phyloP scores from a whole-genome alignment of 345 rosid genomes.

The Rhodamnia argentea region DNA sequence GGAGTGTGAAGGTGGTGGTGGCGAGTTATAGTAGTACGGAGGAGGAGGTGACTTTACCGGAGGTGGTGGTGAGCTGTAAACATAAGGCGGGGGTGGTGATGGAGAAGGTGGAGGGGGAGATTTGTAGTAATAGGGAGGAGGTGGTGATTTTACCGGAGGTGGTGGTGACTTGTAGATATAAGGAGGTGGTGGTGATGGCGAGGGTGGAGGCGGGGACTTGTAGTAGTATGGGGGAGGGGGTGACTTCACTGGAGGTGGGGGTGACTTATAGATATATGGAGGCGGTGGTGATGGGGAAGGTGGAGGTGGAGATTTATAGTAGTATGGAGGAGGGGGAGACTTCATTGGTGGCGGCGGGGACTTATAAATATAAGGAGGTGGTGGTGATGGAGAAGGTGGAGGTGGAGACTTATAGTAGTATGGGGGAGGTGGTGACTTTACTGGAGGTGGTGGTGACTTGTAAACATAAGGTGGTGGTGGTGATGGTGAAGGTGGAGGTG shows the following conservation, averaged over 20 bases:
- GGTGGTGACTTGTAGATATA: background rate
- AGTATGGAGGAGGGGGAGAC: too few relatives aligned
- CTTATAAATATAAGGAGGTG: too few relatives aligned
- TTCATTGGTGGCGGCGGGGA: too few relatives aligned
- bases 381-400: too few relatives aligned
- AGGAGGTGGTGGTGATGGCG: background rate
- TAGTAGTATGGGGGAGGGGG: background rate
- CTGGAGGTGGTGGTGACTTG: too few relatives aligned
- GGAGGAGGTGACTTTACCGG: background rate
- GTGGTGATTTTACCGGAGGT: rapidly evolving
- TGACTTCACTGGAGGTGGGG: background rate
- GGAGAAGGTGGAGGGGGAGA: background rate
- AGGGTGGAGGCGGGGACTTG: background rate
- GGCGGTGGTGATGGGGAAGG: too few relatives aligned
- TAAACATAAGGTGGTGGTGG: too few relatives aligned
- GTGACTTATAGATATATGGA: too few relatives aligned
- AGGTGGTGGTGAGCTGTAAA: background rate
- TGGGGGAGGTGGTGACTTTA: too few relatives aligned
- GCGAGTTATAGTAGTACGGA: background rate
- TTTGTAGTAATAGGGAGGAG: background rate
- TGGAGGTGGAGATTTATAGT: too few relatives aligned
- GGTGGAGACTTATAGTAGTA: too few relatives aligned
- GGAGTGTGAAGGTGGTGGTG: background rate
- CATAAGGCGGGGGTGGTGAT: background rate
- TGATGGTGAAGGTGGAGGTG: too few relatives aligned